These are phyloP conservation scores for Naganishia sp. DNA, from an alignment of 1,284 basidiomycete genomes.

Conservation along the genomic window DNA sequence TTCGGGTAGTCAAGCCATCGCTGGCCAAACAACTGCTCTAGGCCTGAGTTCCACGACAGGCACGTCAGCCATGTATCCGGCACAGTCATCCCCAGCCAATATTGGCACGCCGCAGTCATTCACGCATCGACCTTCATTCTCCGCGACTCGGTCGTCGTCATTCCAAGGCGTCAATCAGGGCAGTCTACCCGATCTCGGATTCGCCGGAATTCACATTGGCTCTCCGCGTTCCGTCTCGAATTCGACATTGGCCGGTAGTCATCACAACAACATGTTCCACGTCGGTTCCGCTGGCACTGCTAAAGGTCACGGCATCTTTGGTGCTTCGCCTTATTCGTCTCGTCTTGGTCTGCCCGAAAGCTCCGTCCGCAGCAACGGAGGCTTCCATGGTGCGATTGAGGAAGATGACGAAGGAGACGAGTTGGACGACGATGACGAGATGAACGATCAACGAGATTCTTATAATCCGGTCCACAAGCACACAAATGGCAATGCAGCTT, in stretches of 20 bases:
- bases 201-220: slow-evolving; percentile 32
- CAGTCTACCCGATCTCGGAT: slow-evolving; percentile 31
- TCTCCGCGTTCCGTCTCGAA: slow-evolving; percentile 25
- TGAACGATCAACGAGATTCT: slow-evolving; percentile 9
- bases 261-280: slow-evolving; percentile 21
- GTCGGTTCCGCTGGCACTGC: slow-evolving; percentile 20
- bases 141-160: slow-evolving; percentile 3
- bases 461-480: neutral
- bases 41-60: neutral
- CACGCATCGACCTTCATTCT: slow-evolving; percentile 15
- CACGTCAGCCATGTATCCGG: neutral
- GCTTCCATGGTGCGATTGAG: slow-evolving; percentile 29
- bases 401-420: slow-evolving; percentile 33
- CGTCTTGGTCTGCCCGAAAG: slow-evolving; percentile 32
- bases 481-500: neutral
- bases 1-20: slow-evolving; percentile 15
- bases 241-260: slow-evolving; percentile 13
- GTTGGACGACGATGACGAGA: slow-evolving; percentile 19
- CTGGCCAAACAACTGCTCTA: neutral
- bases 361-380: slow-evolving; percentile 29
- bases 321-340: slow-evolving; percentile 27
- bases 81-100: slow-evolving; percentile 1
- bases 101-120: slow-evolving; percentile 4
- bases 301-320: slow-evolving; percentile 10
- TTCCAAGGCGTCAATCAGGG: slow-evolving; percentile 9